These are phyloP conservation scores for Strombidium stylifer DNA, from an alignment of 73 alveolate genomes.

Conservation along the genomic window DNA sequence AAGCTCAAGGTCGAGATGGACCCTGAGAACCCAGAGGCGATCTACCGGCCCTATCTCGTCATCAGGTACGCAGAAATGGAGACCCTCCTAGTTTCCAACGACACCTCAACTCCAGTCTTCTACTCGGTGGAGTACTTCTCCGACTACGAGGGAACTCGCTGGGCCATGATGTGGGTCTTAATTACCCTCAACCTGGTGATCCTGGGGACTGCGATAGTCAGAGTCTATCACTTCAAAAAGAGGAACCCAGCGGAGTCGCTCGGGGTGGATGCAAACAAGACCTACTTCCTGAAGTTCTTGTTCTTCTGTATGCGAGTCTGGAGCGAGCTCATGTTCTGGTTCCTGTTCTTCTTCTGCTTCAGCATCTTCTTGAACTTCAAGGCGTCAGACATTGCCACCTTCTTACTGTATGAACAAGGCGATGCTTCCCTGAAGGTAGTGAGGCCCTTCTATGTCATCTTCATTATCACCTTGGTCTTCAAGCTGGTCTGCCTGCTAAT, in stretches of 20 bases:
- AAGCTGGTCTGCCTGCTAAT: constrained; percentile 64
- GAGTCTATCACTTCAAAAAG: constrained; percentile 63
- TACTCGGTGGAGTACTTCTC: constrained; percentile 56
- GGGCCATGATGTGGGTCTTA: constrained; percentile 39
- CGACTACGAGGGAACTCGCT: constrained; percentile 47
- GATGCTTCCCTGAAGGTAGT: constrained; percentile 52
- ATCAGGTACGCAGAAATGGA: constrained; percentile 42
- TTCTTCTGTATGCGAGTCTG: constrained; percentile 59
- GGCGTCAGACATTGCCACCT: constrained; percentile 75
- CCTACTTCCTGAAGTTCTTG: constrained; percentile 49
- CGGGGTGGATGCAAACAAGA: neutral
- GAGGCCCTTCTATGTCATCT: constrained; percentile 72
- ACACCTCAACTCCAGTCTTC: constrained; percentile 28
- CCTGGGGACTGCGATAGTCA: constrained; percentile 57
- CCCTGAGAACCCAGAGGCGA: constrained; percentile 39
- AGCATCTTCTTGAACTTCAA: constrained; percentile 90
- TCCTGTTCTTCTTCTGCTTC: constrained; percentile 75
- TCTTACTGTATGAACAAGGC: constrained; percentile 64
- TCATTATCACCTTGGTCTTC: constrained; percentile 66
- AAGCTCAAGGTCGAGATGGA: constrained; percentile 52
- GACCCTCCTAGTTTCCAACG: too few species aligned
- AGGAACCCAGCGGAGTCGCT: constrained; percentile 29
- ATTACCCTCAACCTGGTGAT: constrained; percentile 39
- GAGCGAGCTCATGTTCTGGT: constrained; percentile 86
- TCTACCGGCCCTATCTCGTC: constrained; percentile 63